These are phyloP conservation scores for Botrytis aclada DNA, from an alignment of 2,329 filamentous ascomycete species.

Conservation along the genomic window DNA sequence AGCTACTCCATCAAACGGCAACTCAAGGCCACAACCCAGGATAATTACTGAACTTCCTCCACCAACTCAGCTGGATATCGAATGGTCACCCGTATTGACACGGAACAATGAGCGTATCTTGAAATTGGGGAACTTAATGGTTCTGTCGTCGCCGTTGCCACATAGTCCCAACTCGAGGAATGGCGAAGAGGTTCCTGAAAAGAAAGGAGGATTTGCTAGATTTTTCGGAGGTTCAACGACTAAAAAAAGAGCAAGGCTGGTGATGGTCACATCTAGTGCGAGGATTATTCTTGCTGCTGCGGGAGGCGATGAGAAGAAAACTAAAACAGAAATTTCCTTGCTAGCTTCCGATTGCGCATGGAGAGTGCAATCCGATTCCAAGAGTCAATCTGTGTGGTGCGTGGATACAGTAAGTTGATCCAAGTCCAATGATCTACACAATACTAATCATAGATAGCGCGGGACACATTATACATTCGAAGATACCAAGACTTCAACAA, in stretches of 20 bases:
- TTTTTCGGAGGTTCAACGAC: constrained; percentile 90
- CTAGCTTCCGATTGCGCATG: constrained; percentile 72
- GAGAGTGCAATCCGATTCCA: constrained; percentile 78
- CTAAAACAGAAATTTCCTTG: constrained; percentile 88
- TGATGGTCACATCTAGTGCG: constrained; percentile 91
- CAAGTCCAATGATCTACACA: neutral
- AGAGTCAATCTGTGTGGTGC: constrained; percentile 83
- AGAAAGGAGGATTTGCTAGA: constrained; percentile 89
- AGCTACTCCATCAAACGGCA: constrained; percentile 40
- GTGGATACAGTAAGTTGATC: constrained; percentile 77
- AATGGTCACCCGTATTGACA: constrained; percentile 95
- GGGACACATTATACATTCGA: constrained; percentile 93
- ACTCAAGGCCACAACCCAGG: constrained; percentile 62
- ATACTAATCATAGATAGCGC: constrained; percentile 46
- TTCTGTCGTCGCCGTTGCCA: constrained; percentile 73
- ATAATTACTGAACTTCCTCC: constrained; percentile 94
- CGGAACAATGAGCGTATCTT: constrained; percentile 89
- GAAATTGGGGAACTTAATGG: constrained; percentile 87
- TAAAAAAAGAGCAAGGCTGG: constrained; percentile 88
- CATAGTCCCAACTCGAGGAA: constrained; percentile 71
- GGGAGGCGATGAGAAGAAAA: constrained; percentile 92
- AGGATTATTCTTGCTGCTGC: constrained; percentile 86
- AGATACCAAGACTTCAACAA: constrained; percentile 71
- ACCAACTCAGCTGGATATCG: constrained; percentile 94
- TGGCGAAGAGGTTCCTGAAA: constrained; percentile 74